Percentiles rank a stretch among this genome's conserved stretches.
Conservation (phyloP, 2,329 filamentous ascomycete genomes). For the Triangularia setosa region DNA sequence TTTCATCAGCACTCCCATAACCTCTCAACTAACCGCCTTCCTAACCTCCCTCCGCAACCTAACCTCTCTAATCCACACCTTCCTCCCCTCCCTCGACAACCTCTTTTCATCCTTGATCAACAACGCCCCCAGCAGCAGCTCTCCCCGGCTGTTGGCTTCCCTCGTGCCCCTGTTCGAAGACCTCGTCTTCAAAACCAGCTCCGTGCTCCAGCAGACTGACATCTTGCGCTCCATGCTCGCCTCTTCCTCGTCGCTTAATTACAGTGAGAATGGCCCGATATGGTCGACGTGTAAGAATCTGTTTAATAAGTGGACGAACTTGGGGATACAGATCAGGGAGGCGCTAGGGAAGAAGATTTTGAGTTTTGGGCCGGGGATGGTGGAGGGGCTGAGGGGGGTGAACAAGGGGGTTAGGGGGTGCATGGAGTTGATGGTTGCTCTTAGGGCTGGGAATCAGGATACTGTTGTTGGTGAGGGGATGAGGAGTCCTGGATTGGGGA, state of each 20-base stretch:
- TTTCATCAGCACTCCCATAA: background rate
- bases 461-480: background rate
- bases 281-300: slow-evolving; percentile 71
- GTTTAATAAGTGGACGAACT: slow-evolving; percentile 63
- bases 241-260: background rate
- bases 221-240: background rate
- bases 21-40: slow-evolving; percentile 68
- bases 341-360: slow-evolving; percentile 48
- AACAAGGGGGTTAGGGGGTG: slow-evolving; percentile 74
- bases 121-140: background rate
- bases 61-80: slow-evolving; percentile 66
- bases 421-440: background rate
- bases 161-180: background rate
- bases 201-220: background rate
- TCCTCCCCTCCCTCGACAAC: slow-evolving; percentile 63
- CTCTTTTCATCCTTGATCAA: slow-evolving; percentile 46
- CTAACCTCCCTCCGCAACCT: slow-evolving; percentile 70
- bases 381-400: slow-evolving; percentile 69
- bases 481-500: background rate
- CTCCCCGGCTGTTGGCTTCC: background rate
- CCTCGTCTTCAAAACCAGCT: background rate
- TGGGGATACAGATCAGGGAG: slow-evolving; percentile 57
- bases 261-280: background rate
- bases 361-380: slow-evolving; percentile 60
- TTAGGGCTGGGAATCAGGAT: background rate